Percentiles rank a stretch among this genome's conserved stretches.
Evolutionary conservation across 805 yeast genomes (phyloP).

Genomic region (Starmera dryadoides): DNA sequence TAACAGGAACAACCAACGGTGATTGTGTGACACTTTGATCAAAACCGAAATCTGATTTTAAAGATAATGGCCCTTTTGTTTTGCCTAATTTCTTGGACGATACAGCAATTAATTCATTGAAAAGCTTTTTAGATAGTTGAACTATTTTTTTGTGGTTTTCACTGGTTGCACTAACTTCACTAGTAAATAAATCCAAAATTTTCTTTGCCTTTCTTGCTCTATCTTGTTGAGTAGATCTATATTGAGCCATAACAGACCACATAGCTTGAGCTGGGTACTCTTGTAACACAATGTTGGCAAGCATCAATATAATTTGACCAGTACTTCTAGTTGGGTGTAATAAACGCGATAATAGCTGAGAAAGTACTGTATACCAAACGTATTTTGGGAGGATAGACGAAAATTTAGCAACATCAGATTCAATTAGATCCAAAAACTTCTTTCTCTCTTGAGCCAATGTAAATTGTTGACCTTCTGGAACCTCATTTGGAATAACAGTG

Average conservation of each 20-base stretch:
- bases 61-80: slow-evolving; percentile 13
- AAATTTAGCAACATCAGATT: slow-evolving; percentile 39
- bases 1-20: slow-evolving; percentile 65
- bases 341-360: slow-evolving; percentile 80
- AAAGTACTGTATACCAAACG: slow-evolving; percentile 76
- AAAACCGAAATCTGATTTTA: slow-evolving; percentile 35
- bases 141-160: slow-evolving; percentile 2
- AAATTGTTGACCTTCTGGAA: slow-evolving; percentile 9
- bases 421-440: slow-evolving; percentile 36
- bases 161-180: slow-evolving; percentile 12
- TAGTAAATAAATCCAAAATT: slow-evolving; percentile 27
- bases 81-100: slow-evolving; percentile 14
- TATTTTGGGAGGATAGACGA: slow-evolving; percentile 40
- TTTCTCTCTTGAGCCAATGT: slow-evolving; percentile 19
- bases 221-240: slow-evolving; percentile 45
- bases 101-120: slow-evolving; percentile 20
- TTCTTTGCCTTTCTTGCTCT: slow-evolving; percentile 39
- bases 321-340: slow-evolving; percentile 55
- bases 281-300: slow-evolving; percentile 49
- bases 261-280: slow-evolving; percentile 76
- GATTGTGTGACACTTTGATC: slow-evolving; percentile 34
- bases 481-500: slow-evolving; percentile 13
- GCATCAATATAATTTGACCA: slow-evolving; percentile 43
- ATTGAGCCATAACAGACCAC: slow-evolving; percentile 76
- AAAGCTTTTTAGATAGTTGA: slow-evolving; percentile 18